phyloP scores from a whole-genome alignment of 805 yeast genomes.

The Candida suzukii region DNA sequence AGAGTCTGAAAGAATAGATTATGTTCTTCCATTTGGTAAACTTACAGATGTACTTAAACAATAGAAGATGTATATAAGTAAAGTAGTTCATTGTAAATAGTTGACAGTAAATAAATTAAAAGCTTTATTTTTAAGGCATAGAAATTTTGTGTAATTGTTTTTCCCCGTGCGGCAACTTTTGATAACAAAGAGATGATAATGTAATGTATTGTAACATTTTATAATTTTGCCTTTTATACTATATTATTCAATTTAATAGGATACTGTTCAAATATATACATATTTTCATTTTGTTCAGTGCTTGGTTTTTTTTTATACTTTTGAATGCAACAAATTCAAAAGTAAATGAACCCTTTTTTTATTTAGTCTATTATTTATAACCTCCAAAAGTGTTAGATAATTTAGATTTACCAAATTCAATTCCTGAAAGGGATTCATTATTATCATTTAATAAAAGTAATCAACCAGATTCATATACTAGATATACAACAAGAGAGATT shows the following conservation, averaged over 20 bases:
- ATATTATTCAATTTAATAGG: no score
- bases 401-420: not conserved
- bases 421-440: not conserved
- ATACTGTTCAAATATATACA: no score
- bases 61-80: conserved; percentile 14
- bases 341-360: no score
- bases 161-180: no score
- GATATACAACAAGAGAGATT: not conserved
- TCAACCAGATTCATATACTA: not conserved
- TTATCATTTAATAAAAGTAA: not conserved
- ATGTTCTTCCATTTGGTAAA: conserved; percentile 70
- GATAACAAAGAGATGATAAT: no score
- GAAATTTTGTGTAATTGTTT: no score
- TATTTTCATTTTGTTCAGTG: no score
- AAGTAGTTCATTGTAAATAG: not conserved
- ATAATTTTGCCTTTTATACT: no score
- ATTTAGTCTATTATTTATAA: not conserved
- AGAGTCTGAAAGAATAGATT: conserved; percentile 59
- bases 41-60: conserved; percentile 64
- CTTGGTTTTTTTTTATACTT: no score
- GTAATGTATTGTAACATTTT: no score
- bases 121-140: no score
- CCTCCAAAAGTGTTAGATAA: not conserved
- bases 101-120: not conserved
- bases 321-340: no score